Base-by-base conservation (phyloP, 176 grass and related monocot genomes). In the Calamus simplicifolius region DNA sequence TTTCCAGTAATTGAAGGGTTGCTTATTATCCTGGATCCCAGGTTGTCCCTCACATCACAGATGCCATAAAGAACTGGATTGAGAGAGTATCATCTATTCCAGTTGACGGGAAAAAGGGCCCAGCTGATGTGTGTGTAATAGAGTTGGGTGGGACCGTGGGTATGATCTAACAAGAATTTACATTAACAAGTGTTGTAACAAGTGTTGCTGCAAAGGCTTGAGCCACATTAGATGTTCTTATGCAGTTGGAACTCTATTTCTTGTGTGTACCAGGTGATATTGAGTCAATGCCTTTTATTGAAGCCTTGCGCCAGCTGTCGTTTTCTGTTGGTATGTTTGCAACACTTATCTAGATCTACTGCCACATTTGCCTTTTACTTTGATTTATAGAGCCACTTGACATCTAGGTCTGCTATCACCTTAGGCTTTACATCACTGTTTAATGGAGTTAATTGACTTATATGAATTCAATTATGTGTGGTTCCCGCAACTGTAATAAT, bases 241-340 rank as follows among this genome's bases (percentile, higher is more conserved):
- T 2, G 12, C 19, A 4, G 51, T 30, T n/a, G 25, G 5, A 53
- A 68, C 21, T 67, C 67, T 35, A 63, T 64, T 70, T 66, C 17
- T 0, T 58, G 19, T 54, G 54, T 73, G 50, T 68, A 80, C 62
- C 87, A 97, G 93, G 93, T 88, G 93, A 97, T 80, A 97, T 97
- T 55, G 93, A 97, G 63, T 97, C 93, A 48, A 97, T 97, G 93
- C 81, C 87, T 60, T 97, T 97, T 69, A 88, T 97, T 80, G 93
- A 97, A 82, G 93, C 93, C 80, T 68, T 97, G 72, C 80, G 93
- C 17, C 93, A 97, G 53, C 48, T 97, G 27, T 97, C 93, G 35
- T 97, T 97, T 78, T 92, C 84, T 88, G 83, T 97, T 70, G 93
- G 93, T 97, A 91, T 66, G 48, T 14, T 77, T 68, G 51, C 56